A percentile compares a stretch with the other conserved stretches of the same genome.
Conservation (phyloP, 2,329 filamentous ascomycete genomes). For the Paraconiothyrium brasiliense region DNA sequence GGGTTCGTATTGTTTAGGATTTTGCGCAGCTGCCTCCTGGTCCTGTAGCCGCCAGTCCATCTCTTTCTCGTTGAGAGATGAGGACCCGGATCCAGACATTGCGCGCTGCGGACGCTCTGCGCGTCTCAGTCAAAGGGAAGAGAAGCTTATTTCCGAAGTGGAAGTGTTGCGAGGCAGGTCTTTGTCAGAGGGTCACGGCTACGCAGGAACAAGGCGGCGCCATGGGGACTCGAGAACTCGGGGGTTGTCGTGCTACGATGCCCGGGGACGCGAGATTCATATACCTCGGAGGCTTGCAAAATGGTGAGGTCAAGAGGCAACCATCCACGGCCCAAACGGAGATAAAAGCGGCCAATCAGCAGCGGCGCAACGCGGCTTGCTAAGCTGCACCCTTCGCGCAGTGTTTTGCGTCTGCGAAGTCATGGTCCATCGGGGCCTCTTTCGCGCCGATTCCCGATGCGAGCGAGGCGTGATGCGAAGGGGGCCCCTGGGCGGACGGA, state of each 20-base stretch:
- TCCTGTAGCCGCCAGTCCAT: slow-evolving; percentile 50
- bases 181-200: slow-evolving; percentile 1
- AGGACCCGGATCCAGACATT: slow-evolving; percentile 29
- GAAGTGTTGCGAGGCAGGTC: background rate
- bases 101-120: background rate
- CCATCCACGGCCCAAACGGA: slow-evolving; percentile 9
- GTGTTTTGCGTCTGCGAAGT: background rate
- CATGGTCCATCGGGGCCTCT: background rate
- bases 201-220: background rate
- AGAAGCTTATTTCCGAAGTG: background rate
- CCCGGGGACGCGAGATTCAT: slow-evolving; percentile 12
- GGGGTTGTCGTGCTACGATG: slow-evolving; percentile 5
- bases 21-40: slow-evolving; percentile 43
- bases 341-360: slow-evolving; percentile 9
- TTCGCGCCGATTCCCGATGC: slow-evolving; percentile 12
- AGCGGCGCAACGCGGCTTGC: background rate
- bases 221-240: background rate
- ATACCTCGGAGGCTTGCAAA: slow-evolving; percentile 11
- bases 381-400: background rate
- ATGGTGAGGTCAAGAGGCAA: slow-evolving; percentile 15
- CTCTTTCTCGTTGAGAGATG: slow-evolving; percentile 43
- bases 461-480: background rate
- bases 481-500: no score
- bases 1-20: slow-evolving; percentile 51
- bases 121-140: background rate